Evolutionary conservation across 2,329 filamentous ascomycete genomes (phyloP).

Genomic region (Ceratocystis lukuohia): DNA sequence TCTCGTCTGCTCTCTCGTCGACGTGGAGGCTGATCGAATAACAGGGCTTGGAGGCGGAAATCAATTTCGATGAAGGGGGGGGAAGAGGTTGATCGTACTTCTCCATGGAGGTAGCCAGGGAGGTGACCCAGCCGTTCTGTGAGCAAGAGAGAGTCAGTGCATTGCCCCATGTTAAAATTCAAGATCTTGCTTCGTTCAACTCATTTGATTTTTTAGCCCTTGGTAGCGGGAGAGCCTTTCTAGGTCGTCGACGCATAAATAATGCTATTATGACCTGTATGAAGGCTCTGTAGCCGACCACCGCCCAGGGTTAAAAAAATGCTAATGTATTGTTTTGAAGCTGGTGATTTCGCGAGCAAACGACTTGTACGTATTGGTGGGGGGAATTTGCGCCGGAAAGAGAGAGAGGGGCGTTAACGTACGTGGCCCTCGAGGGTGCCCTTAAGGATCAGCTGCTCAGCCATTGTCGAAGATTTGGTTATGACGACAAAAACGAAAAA

Average conservation of each 20-base stretch:
- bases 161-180: conserved; percentile 15
- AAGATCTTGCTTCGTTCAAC: conserved; percentile 11
- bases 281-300: not conserved
- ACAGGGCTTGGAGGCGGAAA: not conserved
- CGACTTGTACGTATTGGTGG: conserved; percentile 1
- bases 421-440: conserved; percentile 95
- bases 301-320: not conserved
- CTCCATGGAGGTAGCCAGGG: conserved; percentile 95
- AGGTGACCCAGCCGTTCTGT: conserved; percentile 95
- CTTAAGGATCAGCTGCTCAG: conserved; percentile 91
- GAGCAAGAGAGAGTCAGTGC: conserved; percentile 19
- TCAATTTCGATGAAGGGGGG: not conserved
- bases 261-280: not conserved
- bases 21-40: not conserved
- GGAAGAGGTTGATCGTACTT: conserved; percentile 49
- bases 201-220: not conserved
- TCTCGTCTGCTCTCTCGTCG: not conserved
- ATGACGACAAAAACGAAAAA: conserved; percentile 18
- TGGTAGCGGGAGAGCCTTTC: not conserved
- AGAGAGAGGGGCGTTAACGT: conserved; percentile 31
- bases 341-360: not conserved
- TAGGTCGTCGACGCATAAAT: not conserved
- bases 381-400: conserved; percentile 5
- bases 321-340: not conserved
- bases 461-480: conserved; percentile 39